phyloP scores from a whole-genome alignment of 177 flowering plant species.

The Vitis hybrid region DNA sequence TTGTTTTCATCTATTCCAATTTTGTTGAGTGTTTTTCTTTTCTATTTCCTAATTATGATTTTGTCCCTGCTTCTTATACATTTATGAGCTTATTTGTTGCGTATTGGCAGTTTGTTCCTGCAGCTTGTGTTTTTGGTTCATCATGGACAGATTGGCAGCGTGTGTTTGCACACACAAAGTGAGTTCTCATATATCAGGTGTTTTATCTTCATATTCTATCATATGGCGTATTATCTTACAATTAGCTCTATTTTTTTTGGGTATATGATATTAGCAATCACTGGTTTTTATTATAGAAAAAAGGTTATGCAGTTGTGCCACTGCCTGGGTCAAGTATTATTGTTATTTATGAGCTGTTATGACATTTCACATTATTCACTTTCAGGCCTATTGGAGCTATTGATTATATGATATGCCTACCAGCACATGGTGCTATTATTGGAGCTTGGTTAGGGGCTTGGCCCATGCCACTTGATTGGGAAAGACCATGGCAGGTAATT shows the following conservation, averaged over 20 bases:
- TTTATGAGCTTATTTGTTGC: neutral
- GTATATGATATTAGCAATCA: neutral
- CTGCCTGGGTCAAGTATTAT: neutral
- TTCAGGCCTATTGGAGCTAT: slow-evolving; percentile 55
- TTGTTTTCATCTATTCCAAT: neutral
- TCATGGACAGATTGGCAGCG: slow-evolving; percentile 88
- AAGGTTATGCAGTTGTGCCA: neutral
- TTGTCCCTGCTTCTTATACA: neutral
- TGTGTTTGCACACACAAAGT: slow-evolving; percentile 72
- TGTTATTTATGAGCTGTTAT: neutral
- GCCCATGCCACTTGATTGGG: slow-evolving; percentile 99
- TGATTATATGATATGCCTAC: slow-evolving; percentile 75
- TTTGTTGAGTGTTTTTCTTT: neutral
- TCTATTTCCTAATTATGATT: neutral
- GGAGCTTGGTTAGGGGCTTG: slow-evolving; percentile 99
- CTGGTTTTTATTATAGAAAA: neutral
- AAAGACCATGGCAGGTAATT: slow-evolving; percentile 95
- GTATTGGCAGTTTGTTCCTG: slow-evolving; percentile 66
- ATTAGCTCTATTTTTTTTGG: neutral
- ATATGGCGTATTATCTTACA: neutral
- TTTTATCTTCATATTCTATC: neutral
- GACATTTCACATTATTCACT: neutral
- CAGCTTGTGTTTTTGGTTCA: slow-evolving; percentile 80
- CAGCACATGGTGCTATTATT: slow-evolving; percentile 85
- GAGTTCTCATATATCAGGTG: slow-evolving; percentile 17